These are phyloP conservation scores for Chlorophyllum brunneum DNA, from an alignment of 768 basidiomycete genomes.

Conservation along the genomic window DNA sequence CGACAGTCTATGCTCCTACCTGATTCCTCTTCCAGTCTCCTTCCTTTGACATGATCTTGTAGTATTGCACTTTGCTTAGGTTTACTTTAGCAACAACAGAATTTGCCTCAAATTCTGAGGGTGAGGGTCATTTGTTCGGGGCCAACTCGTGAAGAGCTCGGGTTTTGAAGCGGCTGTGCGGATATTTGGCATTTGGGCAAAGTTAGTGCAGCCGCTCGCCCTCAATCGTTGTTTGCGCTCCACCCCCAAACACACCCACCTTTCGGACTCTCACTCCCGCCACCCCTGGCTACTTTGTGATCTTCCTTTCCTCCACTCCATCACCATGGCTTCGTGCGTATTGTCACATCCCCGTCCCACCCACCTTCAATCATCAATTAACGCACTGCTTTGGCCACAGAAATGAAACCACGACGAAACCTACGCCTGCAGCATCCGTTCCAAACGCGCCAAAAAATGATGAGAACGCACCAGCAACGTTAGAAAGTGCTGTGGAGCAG, in stretches of 20 bases:
- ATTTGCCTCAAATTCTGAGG: background rate
- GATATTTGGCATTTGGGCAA: no score
- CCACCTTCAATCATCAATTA: background rate
- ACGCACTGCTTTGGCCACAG: background rate
- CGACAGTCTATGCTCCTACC: background rate
- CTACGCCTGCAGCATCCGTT: conserved; percentile 16
- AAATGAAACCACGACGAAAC: conserved; percentile 7
- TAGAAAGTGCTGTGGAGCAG: conserved; percentile 66
- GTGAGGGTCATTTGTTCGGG: no score
- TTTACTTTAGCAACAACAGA: conserved; percentile 1
- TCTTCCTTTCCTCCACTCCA: background rate
- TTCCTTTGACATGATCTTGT: conserved; percentile 13
- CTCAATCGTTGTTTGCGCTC: background rate
- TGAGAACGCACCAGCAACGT: conserved; percentile 22
- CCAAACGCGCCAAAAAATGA: conserved; percentile 22
- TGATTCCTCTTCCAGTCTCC: conserved; percentile 15
- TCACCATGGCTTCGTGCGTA: conserved; percentile 26
- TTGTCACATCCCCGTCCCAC: no score
- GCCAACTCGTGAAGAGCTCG: no score
- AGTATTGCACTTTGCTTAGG: conserved; percentile 6
- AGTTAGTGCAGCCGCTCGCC: no score
- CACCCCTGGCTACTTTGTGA: background rate
- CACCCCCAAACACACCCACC: no score
- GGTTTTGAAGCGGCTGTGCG: no score
- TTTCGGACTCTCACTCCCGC: no score